Base-by-base conservation (phyloP, 257 asterid genomes). In the Ophiorrhiza pumila region DNA sequence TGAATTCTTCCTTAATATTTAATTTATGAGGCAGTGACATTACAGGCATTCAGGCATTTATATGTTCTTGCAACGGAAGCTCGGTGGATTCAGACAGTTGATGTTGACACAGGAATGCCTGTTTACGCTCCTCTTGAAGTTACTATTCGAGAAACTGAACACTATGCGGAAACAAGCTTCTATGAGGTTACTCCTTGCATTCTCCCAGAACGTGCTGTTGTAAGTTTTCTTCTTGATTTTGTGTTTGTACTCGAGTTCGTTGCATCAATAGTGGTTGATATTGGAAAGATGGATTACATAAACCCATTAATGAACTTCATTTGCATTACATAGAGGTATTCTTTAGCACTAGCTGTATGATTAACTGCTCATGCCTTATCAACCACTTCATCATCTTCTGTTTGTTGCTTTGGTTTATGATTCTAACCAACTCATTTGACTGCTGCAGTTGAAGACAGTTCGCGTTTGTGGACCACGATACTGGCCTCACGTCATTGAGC, bases 391-490 rank as follows among this genome's bases (percentile, higher is more conserved):
- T 42, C 70, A 32, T 59, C 17, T 0, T 2, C 14, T 52, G 29
- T 49, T 5, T 17, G 13, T 49, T 52, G 27, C 45, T 25, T 22
- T 37, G 53, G 47, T 59, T 29, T 12, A 25, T 71, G 31, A 58
- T 49, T 13, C 50, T 32, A 14, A 22, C 22, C 7, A 25, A 43
- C 35, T 71, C 71, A 39, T 78, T 79, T 57, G 64, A 79, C 41
- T 75, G 64, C 73, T 80, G 81, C 88, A 94, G 99, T 83, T 94
- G 82, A 94, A 94, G 85, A 75, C 91, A 64, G 96, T 94, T 80
- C 93, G 93, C 70, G 96, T 94, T 64, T 94, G 99, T 86, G 99
- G 99, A 79, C 99, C 99, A 77, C 95, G 99, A 62, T 94, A 94
- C 83, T 94, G 99, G 99, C 88, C 99, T 78, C 96, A 91, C 80